Conservation (phyloP, 2,329 filamentous ascomycete species). For the Cladophialophora psammophila region DNA sequence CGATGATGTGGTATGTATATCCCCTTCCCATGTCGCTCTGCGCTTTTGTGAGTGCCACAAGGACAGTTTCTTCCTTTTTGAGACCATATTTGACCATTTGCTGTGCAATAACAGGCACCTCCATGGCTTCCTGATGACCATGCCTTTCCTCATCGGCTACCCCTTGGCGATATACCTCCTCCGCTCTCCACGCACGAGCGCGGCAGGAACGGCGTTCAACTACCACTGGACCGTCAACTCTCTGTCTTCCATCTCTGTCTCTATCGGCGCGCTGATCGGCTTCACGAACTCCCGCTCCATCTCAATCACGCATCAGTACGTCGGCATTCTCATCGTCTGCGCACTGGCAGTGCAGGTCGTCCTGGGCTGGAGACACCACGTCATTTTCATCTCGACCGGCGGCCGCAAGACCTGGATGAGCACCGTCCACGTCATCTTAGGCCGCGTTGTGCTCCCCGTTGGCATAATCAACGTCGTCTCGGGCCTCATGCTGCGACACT, state of each 20-base stretch:
- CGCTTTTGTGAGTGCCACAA: too few species aligned
- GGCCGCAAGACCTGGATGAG: conserved; percentile 37
- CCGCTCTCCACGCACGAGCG: conserved; percentile 47
- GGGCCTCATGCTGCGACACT: conserved; percentile 39
- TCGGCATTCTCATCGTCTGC: conserved; percentile 52
- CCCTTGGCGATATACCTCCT: conserved; percentile 48
- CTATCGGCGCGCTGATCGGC: conserved; percentile 51
- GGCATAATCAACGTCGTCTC: conserved; percentile 40
- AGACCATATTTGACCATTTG: conserved; percentile 38
- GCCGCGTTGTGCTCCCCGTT: conserved; percentile 41
- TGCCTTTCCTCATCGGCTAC: conserved; percentile 48
- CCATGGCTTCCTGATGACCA: conserved; percentile 46
- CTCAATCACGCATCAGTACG: conserved; percentile 56
- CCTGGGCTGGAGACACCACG: conserved; percentile 51
- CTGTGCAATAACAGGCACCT: conserved; percentile 36
- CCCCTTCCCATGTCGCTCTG: not conserved
- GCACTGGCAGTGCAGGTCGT: conserved; percentile 47
- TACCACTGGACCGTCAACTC: conserved; percentile 53
- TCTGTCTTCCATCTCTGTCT: conserved; percentile 47
- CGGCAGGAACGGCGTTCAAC: conserved; percentile 40
- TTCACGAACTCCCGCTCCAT: conserved; percentile 54
- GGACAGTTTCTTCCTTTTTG: conserved; percentile 41
- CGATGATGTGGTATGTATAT: conserved; percentile 36
- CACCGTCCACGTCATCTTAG: conserved; percentile 43
- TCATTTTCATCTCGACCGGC: conserved; percentile 41